Evolutionary conservation across 2,329 filamentous ascomycete genomes (phyloP).

Genomic region (Fusarium sacchari): DNA sequence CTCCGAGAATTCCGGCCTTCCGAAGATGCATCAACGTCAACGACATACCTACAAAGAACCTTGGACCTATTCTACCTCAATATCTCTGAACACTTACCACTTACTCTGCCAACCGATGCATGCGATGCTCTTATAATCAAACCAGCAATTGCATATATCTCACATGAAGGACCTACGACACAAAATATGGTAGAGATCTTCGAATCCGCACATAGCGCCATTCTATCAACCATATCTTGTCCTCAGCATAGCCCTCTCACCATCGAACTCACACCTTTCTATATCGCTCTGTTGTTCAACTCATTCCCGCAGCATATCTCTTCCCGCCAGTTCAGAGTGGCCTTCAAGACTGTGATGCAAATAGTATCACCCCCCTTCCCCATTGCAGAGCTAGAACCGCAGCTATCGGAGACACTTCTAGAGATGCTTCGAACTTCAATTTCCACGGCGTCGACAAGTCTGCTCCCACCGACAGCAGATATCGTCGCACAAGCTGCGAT

Average conservation of each 20-base stretch:
- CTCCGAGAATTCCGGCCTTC: slow-evolving; percentile 67
- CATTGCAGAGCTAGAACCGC: slow-evolving; percentile 76
- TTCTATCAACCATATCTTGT: slow-evolving; percentile 82
- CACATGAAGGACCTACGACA: slow-evolving; percentile 55
- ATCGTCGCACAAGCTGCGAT: slow-evolving; percentile 47
- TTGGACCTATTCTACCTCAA: slow-evolving; percentile 92
- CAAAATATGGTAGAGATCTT: slow-evolving; percentile 71
- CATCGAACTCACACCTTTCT: slow-evolving; percentile 79
- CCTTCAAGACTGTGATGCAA: slow-evolving; percentile 85
- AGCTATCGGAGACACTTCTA: slow-evolving; percentile 81
- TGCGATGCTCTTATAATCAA: slow-evolving; percentile 80
- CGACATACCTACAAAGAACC: slow-evolving; percentile 67
- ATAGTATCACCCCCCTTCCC: slow-evolving; percentile 83
- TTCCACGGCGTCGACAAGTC: slow-evolving; percentile 60
- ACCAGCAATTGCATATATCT: slow-evolving; percentile 79
- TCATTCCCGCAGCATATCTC: slow-evolving; percentile 84
- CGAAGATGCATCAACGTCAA: slow-evolving; percentile 46
- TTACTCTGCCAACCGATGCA: slow-evolving; percentile 71
- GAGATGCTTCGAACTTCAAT: slow-evolving; percentile 77
- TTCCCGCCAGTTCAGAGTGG: slow-evolving; percentile 85
- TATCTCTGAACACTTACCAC: slow-evolving; percentile 82
- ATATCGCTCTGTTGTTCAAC: slow-evolving; percentile 81
- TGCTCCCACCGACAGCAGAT: slow-evolving; percentile 54
- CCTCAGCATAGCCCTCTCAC: slow-evolving; percentile 80
- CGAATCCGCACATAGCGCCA: slow-evolving; percentile 85